A percentile compares a stretch with the other conserved stretches of the same genome.
These are phyloP conservation scores for Agapanthus africanus DNA, from an alignment of 106 monocot species.

Conservation along the genomic window DNA sequence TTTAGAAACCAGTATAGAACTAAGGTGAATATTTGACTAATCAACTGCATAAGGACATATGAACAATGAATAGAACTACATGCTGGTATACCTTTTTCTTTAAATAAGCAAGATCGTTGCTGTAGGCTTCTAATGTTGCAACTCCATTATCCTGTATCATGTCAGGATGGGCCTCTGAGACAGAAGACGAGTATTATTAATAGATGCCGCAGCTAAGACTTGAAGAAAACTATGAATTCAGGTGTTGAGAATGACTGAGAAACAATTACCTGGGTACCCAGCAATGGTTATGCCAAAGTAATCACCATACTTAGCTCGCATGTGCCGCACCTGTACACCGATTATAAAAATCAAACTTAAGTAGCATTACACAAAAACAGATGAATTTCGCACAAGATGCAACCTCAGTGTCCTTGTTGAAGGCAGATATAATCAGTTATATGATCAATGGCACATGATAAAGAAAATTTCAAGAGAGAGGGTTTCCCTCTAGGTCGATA, in stretches of 20 bases:
- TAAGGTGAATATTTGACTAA: slow-evolving; percentile 1
- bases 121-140: slow-evolving; percentile 61
- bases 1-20: background rate
- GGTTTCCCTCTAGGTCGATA: no score
- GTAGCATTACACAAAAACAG: background rate
- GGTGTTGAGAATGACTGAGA: background rate
- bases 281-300: slow-evolving; percentile 92
- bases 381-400: background rate
- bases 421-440: no score
- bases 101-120: slow-evolving; percentile 73
- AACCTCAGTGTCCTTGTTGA: no score
- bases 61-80: background rate
- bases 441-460: no score
- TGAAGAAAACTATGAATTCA: background rate
- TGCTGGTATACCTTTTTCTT: slow-evolving; percentile 61
- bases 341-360: background rate
- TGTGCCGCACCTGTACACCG: slow-evolving; percentile 63
- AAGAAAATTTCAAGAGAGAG: no score
- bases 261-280: slow-evolving; percentile 77
- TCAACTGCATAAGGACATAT: background rate
- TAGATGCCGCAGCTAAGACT: background rate
- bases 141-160: slow-evolving; percentile 51
- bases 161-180: slow-evolving; percentile 87
- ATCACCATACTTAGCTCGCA: slow-evolving; percentile 71
- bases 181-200: background rate